Base-by-base conservation (phyloP, 2,329 filamentous ascomycete species). In the Zasmidium angulare region DNA sequence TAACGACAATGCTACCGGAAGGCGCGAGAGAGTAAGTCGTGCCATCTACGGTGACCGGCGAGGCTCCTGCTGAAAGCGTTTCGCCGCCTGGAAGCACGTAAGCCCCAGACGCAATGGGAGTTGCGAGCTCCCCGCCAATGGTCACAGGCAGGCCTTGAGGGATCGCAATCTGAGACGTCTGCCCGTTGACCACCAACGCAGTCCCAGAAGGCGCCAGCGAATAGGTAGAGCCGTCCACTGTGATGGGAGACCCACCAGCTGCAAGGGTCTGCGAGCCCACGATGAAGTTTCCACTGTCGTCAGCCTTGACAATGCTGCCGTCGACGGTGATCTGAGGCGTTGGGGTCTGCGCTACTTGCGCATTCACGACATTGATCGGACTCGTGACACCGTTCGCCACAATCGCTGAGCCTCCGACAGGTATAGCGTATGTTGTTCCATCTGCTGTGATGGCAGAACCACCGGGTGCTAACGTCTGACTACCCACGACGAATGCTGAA, bases 171-270 rank as follows among this genome's bases (percentile, higher is more conserved):
- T 48, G 23, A 21, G 56, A 53, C 3, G 29, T 59, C 10, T 51
- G 29, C 20, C 49, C 55, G 23, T 58, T 58, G 9, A 53, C 49
- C 14, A 53, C 55, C 9, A 58, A 12, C 3, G 49, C 55, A 40
- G 48, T 22, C 11, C 19, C 86, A 71, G 56, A 59, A 31, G 60
- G 19, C 20, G 56, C 60, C 7, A 62, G 52, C 1, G 60, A 62
- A 20, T 55, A 59, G 0, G 53, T 59, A 1, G 49, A 49, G 4
- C 56, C 60, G 1, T 6, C 2, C 4, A 56, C 9, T 6, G 26
- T 24, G n/a, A 62, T 29, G 7, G 53, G 40, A 0, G 56, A 53
- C 9, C 31, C 46, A 21, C 56, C 59, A 7, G 60, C 19, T 17
- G 4, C 19, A 9, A 65, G 53, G 0, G 63, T 65, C n/a, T 61